Percentiles rank a stretch among this genome's conserved stretches.
These are phyloP conservation scores for Fusarium sp. DNA, from an alignment of 2,329 filamentous ascomycete species.

Conservation along the genomic window DNA sequence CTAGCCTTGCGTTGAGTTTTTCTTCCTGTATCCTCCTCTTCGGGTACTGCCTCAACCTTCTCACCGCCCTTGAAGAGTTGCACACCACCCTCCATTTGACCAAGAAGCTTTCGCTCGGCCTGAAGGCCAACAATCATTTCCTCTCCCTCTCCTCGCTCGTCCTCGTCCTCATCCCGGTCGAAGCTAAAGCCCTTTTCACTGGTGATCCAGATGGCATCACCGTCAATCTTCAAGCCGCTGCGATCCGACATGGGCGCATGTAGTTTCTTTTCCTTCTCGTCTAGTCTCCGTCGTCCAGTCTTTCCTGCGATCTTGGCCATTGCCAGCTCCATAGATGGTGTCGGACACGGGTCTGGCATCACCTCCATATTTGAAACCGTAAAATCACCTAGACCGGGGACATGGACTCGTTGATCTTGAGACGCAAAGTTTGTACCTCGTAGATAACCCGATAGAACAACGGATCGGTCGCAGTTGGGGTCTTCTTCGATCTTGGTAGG, in stretches of 20 bases:
- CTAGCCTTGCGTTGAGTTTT: conserved; percentile 72
- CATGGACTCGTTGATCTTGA: conserved; percentile 87
- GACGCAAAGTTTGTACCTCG: conserved; percentile 94
- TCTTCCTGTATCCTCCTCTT: conserved; percentile 70
- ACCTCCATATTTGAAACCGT: conserved; percentile 87
- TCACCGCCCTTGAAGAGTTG: conserved; percentile 87
- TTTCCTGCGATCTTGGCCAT: conserved; percentile 88
- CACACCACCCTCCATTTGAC: conserved; percentile 85
- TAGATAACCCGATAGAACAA: conserved; percentile 94
- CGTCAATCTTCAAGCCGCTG: conserved; percentile 94
- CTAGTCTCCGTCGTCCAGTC: conserved; percentile 82
- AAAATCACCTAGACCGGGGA: conserved; percentile 93
- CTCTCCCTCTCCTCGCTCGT: conserved; percentile 91
- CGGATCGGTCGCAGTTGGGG: conserved; percentile 88
- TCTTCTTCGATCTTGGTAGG: conserved; percentile 92
- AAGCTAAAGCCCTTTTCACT: conserved; percentile 83
- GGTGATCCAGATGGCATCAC: conserved; percentile 94
- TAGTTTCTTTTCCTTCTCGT: conserved; percentile 96
- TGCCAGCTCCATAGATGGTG: conserved; percentile 90
- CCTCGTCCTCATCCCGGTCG: conserved; percentile 73
- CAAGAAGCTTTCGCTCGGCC: conserved; percentile 83
- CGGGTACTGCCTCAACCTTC: conserved; percentile 71
- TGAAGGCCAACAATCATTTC: conserved; percentile 94
- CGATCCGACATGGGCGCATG: conserved; percentile 99
- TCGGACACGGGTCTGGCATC: conserved; percentile 94